Base-by-base conservation (phyloP, 148 eudicot species). In the Tetragonia tetragonoides region DNA sequence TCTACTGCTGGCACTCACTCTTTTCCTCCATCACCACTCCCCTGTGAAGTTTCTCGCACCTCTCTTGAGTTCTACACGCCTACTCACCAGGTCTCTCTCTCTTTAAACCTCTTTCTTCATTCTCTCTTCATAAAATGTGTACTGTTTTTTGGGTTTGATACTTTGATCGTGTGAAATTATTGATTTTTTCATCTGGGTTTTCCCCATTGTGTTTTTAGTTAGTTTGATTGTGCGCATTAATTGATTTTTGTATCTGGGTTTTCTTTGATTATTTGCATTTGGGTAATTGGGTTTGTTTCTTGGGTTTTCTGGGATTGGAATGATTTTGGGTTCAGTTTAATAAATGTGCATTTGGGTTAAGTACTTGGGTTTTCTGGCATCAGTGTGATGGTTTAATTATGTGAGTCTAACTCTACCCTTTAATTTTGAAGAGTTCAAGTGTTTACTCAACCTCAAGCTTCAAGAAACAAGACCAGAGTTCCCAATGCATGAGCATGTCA, bases 21-120 rank as follows among this genome's bases (percentile, higher is more conserved):
- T 62, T 72, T 64, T 72, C 61, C 75, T 12, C 64, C 75, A 8
- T 74, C 77, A 4, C 6, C 38, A 8, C 53, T 62, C 62, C 76
- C 39, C 41, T 64, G 70, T 11, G 47, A 62, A 21, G 62, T 21
- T 14, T 72, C 78, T 74, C 85, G 82, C 6, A 40, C 73, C 63
- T 82, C 82, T 34, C 66, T 72, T 40, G 85, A 75, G 23, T 82
- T 78, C 49, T 78, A 78, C 73, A 78, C 82, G 74, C 82, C 85
- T 64, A 79, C 72, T 20, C 72, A 62, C 11, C 85, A 82, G 76
- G 85, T 82, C 42, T n/a, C 15, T 20, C 10, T 59, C 21, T 76
- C 34, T 12, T 38, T 12, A 5, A 3, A 7, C 46, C 16, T 38
- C 12, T 21, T 5, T 42, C 18, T 47, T 39, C 21, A 1, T n/a